phyloP scores from a whole-genome alignment of 495 filamentous ascomycete genomes.

The Aspergillus hancockii region DNA sequence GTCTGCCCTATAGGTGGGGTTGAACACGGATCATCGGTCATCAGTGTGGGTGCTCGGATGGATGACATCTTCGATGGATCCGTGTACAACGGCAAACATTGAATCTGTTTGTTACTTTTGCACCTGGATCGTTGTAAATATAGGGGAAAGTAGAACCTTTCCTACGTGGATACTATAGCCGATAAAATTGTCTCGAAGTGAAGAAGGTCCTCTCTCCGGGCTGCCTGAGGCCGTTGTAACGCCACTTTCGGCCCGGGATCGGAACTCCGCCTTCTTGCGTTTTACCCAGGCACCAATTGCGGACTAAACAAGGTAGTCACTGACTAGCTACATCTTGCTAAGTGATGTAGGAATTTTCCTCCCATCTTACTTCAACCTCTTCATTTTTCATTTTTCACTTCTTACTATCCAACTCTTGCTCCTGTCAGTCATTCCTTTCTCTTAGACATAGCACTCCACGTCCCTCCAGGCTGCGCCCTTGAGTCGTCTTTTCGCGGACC shows the following conservation, averaged over 20 bases:
- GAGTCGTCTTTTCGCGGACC: slow-evolving; percentile 12
- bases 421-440: neutral
- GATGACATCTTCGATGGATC: neutral
- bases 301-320: neutral
- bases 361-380: neutral
- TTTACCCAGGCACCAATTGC: slow-evolving; percentile 3
- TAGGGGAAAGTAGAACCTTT: neutral
- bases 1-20: neutral
- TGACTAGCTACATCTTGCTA: neutral
- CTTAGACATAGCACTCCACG: neutral
- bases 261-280: neutral
- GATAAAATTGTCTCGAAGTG: too few relatives aligned
- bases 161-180: too few relatives aligned
- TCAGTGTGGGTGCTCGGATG: neutral
- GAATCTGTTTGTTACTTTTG: neutral
- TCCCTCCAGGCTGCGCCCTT: neutral
- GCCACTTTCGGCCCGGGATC: neutral
- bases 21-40: neutral
- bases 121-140: neutral
- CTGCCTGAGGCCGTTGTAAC: slow-evolving; percentile 2
- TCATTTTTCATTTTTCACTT: neutral
- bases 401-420: neutral
- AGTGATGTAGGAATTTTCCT: too few relatives aligned
- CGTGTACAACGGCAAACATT: too few relatives aligned
- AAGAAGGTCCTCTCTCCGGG: neutral